A percentile compares a stretch with the other conserved stretches of the same genome.
These are phyloP conservation scores for Spongispora temasekensis DNA, from an alignment of 1,284 basidiomycete species.

Conservation along the genomic window DNA sequence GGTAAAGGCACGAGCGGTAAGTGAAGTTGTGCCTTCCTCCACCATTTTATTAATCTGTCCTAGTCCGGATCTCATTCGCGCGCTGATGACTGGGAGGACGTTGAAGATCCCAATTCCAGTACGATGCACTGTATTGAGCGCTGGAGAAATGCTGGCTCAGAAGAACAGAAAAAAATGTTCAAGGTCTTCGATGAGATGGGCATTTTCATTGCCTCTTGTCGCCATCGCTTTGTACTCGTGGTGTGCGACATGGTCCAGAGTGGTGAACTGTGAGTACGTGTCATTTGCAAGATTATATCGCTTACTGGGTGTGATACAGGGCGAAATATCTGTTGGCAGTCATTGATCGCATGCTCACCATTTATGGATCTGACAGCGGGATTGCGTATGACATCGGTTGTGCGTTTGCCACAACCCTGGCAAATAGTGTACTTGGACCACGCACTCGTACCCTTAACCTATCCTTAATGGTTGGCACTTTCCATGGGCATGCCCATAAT, in stretches of 20 bases:
- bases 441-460: neutral
- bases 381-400: neutral
- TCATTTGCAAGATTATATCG: neutral
- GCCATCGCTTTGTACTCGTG: neutral
- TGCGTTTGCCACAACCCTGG: neutral
- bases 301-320: neutral
- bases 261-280: neutral
- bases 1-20: neutral
- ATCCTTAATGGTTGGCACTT: neutral
- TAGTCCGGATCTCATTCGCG: neutral
- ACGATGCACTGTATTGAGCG: neutral
- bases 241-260: neutral
- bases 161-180: neutral
- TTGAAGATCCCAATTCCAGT: neutral
- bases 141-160: neutral
- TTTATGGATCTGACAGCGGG: neutral
- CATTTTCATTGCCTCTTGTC: neutral
- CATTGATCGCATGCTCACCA: neutral
- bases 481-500: neutral
- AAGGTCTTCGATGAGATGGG: neutral
- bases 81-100: neutral
- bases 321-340: neutral
- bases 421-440: neutral
- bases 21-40: too few relatives aligned
- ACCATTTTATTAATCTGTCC: neutral